These are phyloP conservation scores for Globisporangium rhizosaccharum DNA, from an alignment of 352 stramenopile genomes.

Conservation along the genomic window DNA sequence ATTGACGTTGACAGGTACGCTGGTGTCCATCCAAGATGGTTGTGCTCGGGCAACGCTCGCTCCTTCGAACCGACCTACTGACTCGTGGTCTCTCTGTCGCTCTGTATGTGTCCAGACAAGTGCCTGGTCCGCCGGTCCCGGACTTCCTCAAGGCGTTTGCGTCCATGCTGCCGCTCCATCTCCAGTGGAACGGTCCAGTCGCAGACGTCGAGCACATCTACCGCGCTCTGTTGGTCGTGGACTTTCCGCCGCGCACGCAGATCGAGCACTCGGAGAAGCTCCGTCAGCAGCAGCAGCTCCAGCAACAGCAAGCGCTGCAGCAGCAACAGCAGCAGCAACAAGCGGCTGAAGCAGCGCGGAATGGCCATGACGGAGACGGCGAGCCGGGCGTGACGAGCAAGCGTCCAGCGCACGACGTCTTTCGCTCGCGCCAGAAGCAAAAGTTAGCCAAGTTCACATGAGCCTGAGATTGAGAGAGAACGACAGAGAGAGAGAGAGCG, in stretches of 20 bases:
- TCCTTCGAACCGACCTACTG: background rate
- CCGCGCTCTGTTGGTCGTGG: slow-evolving; percentile 74
- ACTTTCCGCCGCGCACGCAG: slow-evolving; percentile 67
- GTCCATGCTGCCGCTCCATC: slow-evolving; percentile 64
- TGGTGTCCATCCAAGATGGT: background rate
- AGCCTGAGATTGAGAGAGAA: background rate
- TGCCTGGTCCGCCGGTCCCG: slow-evolving; percentile 71
- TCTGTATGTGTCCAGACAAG: slow-evolving; percentile 28
- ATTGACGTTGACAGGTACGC: slow-evolving; percentile 44
- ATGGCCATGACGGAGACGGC: slow-evolving; percentile 35
- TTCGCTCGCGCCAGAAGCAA: slow-evolving; percentile 80
- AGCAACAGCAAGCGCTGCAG: slow-evolving; percentile 45
- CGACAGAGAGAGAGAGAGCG: too few relatives aligned
- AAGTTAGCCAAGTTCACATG: slow-evolving; percentile 79
- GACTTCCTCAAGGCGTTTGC: slow-evolving; percentile 86
- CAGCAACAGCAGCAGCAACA: slow-evolving; percentile 51
- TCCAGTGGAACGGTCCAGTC: slow-evolving; percentile 85
- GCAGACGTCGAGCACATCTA: slow-evolving; percentile 85
- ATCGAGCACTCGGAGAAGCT: slow-evolving; percentile 70
- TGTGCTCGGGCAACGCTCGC: background rate
- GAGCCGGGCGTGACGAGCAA: slow-evolving; percentile 67
- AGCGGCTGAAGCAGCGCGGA: slow-evolving; percentile 35
- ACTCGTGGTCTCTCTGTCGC: background rate
- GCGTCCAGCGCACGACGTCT: slow-evolving; percentile 79
- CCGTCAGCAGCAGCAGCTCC: slow-evolving; percentile 58